These are phyloP conservation scores for Calamus simplicifolius DNA, from an alignment of 176 grass and related monocot genomes.

Conservation along the genomic window DNA sequence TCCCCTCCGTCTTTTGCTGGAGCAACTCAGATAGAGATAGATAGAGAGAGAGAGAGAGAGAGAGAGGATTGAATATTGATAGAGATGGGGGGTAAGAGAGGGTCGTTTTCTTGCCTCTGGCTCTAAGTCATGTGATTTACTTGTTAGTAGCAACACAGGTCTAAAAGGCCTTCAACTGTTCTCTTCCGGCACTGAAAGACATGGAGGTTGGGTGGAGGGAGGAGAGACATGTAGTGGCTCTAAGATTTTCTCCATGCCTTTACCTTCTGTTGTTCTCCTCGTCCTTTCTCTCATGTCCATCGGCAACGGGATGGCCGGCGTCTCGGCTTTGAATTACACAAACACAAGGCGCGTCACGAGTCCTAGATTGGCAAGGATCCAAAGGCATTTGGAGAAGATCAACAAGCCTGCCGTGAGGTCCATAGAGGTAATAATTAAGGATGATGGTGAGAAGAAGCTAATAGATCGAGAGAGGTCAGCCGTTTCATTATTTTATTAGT, in stretches of 20 bases:
- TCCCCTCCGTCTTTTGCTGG: conserved; percentile 7
- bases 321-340: conserved; percentile 1
- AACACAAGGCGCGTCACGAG: conserved; percentile 13
- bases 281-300: conserved; percentile 18
- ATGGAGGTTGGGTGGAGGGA: conserved; percentile 18
- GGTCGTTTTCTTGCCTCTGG: conserved; percentile 9
- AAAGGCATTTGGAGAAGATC: conserved; percentile 49
- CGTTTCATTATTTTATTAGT: no score
- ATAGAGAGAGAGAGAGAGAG: not conserved
- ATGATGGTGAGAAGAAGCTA: not conserved
- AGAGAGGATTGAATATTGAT: not conserved
- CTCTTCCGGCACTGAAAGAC: conserved; percentile 20
- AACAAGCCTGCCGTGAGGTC: conserved; percentile 54
- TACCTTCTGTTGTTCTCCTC: conserved; percentile 2
- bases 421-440: conserved; percentile 36
- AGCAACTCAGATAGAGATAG: conserved; percentile 22
- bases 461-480: no score
- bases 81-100: not conserved
- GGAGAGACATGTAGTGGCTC: not conserved
- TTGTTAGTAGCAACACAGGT: not conserved
- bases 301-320: not conserved
- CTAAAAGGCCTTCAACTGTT: not conserved
- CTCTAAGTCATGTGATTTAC: conserved; percentile 14
- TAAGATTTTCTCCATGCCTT: conserved; percentile 11
- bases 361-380: conserved; percentile 44